These are phyloP conservation scores for Ettlia oleoabundans DNA, from an alignment of 139 green algal genomes.

Conservation along the genomic window DNA sequence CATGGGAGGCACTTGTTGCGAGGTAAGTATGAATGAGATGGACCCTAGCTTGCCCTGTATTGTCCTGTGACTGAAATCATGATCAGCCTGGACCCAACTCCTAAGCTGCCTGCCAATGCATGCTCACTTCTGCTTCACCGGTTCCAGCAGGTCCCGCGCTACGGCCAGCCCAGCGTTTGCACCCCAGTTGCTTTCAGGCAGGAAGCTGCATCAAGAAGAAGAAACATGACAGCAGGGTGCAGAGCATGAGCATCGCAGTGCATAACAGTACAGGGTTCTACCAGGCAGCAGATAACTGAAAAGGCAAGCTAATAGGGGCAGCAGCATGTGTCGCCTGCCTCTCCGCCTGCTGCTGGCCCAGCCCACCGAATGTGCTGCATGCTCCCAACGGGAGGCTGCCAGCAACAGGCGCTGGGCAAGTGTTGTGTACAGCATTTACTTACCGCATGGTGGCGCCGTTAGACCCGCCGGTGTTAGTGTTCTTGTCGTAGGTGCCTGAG, in stretches of 20 bases:
- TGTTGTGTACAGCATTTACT: not conserved
- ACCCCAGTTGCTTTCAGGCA: conserved; percentile 73
- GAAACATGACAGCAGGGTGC: not conserved
- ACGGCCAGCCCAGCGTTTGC: conserved; percentile 86
- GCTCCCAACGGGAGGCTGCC: too few relatives aligned
- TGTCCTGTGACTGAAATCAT: too few relatives aligned
- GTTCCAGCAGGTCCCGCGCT: conserved; percentile 84
- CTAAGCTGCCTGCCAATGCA: too few relatives aligned
- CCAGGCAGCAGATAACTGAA: too few relatives aligned
- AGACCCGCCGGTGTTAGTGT: conserved; percentile 74
- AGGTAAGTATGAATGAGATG: too few relatives aligned
- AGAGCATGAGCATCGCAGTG: not conserved
- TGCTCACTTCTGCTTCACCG: conserved; percentile 77
- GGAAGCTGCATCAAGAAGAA: conserved; percentile 55
- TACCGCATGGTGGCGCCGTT: conserved; percentile 90
- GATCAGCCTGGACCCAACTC: too few relatives aligned
- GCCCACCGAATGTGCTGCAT: too few relatives aligned
- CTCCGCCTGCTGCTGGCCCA: too few relatives aligned
- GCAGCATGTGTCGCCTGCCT: too few relatives aligned
- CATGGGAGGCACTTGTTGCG: too few relatives aligned
- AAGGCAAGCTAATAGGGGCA: too few relatives aligned
- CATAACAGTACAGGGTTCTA: not conserved
- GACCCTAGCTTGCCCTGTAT: too few relatives aligned
- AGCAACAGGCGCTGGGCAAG: not conserved
- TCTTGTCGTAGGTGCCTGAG: conserved; percentile 87